Evolutionary conservation across 192 early-diverging fungal genomes (phyloP).

Genomic region (Linnemannia exigua): DNA sequence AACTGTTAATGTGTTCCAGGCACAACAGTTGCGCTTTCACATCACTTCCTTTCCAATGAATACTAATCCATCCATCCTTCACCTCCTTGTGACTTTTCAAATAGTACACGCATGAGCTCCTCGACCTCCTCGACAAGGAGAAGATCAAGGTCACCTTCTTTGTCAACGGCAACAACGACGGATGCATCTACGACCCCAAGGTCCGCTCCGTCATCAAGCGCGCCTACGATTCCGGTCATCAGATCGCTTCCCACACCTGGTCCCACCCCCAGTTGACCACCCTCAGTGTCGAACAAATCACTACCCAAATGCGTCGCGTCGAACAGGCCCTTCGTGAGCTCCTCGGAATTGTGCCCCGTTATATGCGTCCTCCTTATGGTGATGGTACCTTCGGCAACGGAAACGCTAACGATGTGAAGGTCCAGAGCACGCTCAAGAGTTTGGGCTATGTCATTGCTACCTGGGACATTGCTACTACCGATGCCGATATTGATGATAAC

Average conservation of each 20-base stretch:
- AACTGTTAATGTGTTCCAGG: not conserved
- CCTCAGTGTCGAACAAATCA: conserved; percentile 55
- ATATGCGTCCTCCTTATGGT: conserved; percentile 73
- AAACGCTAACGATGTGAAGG: conserved; percentile 28
- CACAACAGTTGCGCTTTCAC: not conserved
- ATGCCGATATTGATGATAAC: conserved; percentile 51
- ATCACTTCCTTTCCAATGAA: not conserved
- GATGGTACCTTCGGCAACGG: conserved; percentile 47
- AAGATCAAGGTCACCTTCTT: conserved; percentile 80
- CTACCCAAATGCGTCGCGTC: conserved; percentile 61
- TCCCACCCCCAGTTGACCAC: conserved; percentile 63
- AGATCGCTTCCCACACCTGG: conserved; percentile 75
- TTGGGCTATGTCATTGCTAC: conserved; percentile 49
- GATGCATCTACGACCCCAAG: conserved; percentile 59
- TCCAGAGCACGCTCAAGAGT: conserved; percentile 24
- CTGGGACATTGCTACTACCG: conserved; percentile 50
- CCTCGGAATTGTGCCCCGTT: conserved; percentile 68
- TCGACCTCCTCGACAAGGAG: conserved; percentile 64
- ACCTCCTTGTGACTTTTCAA: not conserved
- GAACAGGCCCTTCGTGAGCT: conserved; percentile 63
- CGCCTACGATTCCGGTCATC: conserved; percentile 68
- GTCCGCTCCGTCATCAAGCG: conserved; percentile 62
- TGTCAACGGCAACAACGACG: conserved; percentile 67
- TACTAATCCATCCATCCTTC: not conserved
- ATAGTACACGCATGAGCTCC: conserved; percentile 62